Conservation (phyloP, 805 yeast genomes). For the Candida koratica region DNA sequence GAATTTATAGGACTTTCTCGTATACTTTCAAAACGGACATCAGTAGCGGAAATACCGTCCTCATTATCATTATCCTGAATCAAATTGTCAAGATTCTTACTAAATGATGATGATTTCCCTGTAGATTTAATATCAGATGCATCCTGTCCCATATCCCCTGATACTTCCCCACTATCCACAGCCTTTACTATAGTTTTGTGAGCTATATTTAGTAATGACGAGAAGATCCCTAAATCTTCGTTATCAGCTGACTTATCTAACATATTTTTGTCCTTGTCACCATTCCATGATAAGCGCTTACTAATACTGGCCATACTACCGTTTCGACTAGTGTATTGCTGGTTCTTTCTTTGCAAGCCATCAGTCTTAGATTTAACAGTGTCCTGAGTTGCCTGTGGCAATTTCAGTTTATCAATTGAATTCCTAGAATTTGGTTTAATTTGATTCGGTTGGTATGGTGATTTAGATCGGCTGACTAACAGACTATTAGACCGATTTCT, state of each 20-base stretch:
- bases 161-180: conserved; percentile 1
- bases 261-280: no score
- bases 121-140: conserved; percentile 1
- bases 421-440: conserved; percentile 3
- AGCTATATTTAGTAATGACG: conserved; percentile 44
- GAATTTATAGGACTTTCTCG: conserved; percentile 45
- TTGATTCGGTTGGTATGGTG: conserved; percentile 9
- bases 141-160: neutral
- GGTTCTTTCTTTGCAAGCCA: no score
- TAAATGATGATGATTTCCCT: conserved; percentile 12
- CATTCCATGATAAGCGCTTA: no score
- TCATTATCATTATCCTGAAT: conserved; percentile 6
- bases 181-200: conserved; percentile 41
- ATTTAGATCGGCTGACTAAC: conserved; percentile 7
- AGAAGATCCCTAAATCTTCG: conserved; percentile 32
- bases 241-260: no score
- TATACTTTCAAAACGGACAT: conserved; percentile 46
- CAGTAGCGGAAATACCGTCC: conserved; percentile 8
- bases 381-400: neutral
- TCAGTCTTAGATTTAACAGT: neutral
- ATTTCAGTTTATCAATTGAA: conserved; percentile 1
- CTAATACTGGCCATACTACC: no score
- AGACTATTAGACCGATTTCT: conserved; percentile 8
- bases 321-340: no score
- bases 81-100: conserved; percentile 14